These are phyloP conservation scores for Sordariomycetes sp. DNA, from an alignment of 2,329 filamentous ascomycete genomes.

Conservation along the genomic window DNA sequence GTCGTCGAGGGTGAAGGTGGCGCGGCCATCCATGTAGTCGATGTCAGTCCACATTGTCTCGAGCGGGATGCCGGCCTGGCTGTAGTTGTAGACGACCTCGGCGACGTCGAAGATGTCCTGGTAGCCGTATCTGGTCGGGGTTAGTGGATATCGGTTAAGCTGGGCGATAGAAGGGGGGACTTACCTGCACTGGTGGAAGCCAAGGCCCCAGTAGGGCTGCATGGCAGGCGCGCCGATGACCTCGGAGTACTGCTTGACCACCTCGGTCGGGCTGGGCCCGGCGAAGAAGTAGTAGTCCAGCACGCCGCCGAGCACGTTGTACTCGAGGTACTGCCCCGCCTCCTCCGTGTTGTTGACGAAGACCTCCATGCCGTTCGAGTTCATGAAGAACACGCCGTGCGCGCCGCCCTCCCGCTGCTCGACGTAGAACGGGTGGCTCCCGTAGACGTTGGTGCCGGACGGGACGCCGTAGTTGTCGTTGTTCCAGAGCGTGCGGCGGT, in stretches of 20 bases:
- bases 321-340: slow-evolving; percentile 58
- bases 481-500: slow-evolving; percentile 58
- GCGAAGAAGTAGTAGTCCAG: slow-evolving; percentile 57
- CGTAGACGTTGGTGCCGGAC: slow-evolving; percentile 54
- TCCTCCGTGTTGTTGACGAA: slow-evolving; percentile 51
- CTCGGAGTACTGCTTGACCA: slow-evolving; percentile 44
- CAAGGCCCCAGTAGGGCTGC: slow-evolving; percentile 52
- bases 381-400: slow-evolving; percentile 57
- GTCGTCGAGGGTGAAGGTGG: slow-evolving; percentile 52
- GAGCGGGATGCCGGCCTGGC: slow-evolving; percentile 48
- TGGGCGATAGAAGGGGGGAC: background rate
- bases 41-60: slow-evolving; percentile 30
- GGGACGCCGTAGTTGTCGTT: slow-evolving; percentile 53
- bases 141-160: background rate
- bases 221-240: slow-evolving; percentile 44
- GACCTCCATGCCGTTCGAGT: slow-evolving; percentile 64
- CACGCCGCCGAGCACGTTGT: slow-evolving; percentile 63
- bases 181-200: slow-evolving; percentile 36
- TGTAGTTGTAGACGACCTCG: slow-evolving; percentile 56
- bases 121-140: slow-evolving; percentile 39
- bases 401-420: slow-evolving; percentile 50
- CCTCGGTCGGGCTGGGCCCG: slow-evolving; percentile 42
- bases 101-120: slow-evolving; percentile 51
- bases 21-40: slow-evolving; percentile 11
- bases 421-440: slow-evolving; percentile 60